phyloP scores from a whole-genome alignment of 768 basidiomycete species.

The Solioccasus polychromus region DNA sequence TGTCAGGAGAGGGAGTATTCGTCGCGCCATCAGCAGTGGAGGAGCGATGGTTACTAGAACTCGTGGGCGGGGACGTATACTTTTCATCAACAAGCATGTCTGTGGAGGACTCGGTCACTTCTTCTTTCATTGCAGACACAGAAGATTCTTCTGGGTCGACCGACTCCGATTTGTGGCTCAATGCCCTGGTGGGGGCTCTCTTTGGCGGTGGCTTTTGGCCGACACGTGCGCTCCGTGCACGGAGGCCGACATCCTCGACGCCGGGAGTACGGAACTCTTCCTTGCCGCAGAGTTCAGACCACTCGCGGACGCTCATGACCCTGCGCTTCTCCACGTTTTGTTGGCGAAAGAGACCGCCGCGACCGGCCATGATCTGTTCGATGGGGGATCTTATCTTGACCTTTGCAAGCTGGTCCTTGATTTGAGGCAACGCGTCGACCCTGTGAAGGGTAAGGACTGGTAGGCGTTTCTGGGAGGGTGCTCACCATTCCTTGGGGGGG shows the following conservation, averaged over 20 bases:
- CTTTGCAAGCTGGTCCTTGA: constrained; percentile 64
- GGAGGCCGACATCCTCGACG: constrained; percentile 61
- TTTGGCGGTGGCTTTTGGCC: constrained; percentile 34
- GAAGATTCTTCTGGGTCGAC: constrained; percentile 40
- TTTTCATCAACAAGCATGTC: constrained; percentile 1
- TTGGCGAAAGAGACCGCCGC: constrained; percentile 82
- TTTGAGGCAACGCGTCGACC: constrained; percentile 68
- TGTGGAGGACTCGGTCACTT: constrained; percentile 28
- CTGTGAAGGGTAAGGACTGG: constrained; percentile 35
- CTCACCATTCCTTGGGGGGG: constrained; percentile 91
- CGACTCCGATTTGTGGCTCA: constrained; percentile 37
- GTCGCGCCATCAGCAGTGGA: constrained; percentile 15
- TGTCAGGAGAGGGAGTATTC: constrained; percentile 1
- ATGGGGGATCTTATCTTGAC: constrained; percentile 89
- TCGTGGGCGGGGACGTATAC: constrained; percentile 31
- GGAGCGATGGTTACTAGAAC: constrained; percentile 19
- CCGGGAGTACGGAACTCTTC: constrained; percentile 75
- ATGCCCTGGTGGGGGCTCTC: constrained; percentile 44
- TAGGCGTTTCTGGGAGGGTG: constrained; percentile 16
- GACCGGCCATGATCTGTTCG: constrained; percentile 89
- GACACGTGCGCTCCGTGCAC: constrained; percentile 40
- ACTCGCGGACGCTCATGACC: constrained; percentile 82
- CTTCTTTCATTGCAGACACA: constrained; percentile 42
- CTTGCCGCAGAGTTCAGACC: constrained; percentile 72
- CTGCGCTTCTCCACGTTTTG: constrained; percentile 89